Base-by-base conservation (phyloP, 768 basidiomycete species). In the Punctularia strigosozonata region DNA sequence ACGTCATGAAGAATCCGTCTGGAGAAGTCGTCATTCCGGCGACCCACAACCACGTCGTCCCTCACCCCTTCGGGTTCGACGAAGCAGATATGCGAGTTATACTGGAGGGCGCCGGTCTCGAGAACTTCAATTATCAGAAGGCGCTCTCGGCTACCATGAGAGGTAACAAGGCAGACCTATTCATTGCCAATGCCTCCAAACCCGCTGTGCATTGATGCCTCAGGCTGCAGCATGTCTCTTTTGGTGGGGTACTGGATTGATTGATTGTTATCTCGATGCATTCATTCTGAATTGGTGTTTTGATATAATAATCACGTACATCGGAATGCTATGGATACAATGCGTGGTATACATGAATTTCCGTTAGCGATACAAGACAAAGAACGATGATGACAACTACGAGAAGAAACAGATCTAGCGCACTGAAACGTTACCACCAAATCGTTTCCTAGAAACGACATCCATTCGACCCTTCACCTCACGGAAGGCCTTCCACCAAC, bases 401-500 rank as follows among this genome's bases (percentile, higher is more conserved):
- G n/a, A n/a, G n/a, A n/a, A n/a, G n/a, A n/a, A n/a, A n/a, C n/a
- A n/a, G n/a, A n/a, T n/a, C n/a, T n/a, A n/a, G n/a, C n/a, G n/a
- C 46, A 85, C 58, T 2, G 69, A 77, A 43, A 90, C 52, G 7
- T 61, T 59, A 1, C 88, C 85, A 23, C 88, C 87, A 52, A 85
- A 90, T 42, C 73, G 73, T 54, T 68, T 71, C 44, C 69, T 65
- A 4, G 73, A 70, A 17, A 77, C 66, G n/a, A 56, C 61, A 46
- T 88, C 80, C 59, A 91, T 72, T 48, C 63, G 66, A 10, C 49
- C 62, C 60, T 80, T 85, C 2, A 87, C 76, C 22, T 71, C 70
- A 42, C 71, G 62, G 60, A 86, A 91, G 5, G 80, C 73, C 37
- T 59, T 64, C 89, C 88, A 92, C 90, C 89, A 92, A 26, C 73